These are phyloP conservation scores for Cetraspora pellucida DNA, from an alignment of 192 early-diverging fungal species.

Conservation along the genomic window DNA sequence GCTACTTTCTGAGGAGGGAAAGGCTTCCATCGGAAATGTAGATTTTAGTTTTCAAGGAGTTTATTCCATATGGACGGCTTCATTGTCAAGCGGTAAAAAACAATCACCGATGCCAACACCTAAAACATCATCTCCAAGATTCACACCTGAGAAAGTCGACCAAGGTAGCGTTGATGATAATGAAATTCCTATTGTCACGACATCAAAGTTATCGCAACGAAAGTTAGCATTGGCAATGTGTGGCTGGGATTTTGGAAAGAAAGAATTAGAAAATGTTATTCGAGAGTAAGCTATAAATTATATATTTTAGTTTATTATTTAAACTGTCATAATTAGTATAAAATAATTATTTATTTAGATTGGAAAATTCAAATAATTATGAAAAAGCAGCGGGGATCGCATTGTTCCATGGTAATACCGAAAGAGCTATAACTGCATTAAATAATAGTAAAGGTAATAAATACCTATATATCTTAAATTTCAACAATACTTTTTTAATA, in stretches of 20 bases:
- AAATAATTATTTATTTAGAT: constrained; percentile 41
- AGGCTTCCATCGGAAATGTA: constrained; percentile 45
- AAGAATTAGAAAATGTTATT: constrained; percentile 51
- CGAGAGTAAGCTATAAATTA: constrained; percentile 37
- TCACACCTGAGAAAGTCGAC: constrained; percentile 33
- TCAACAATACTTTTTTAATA: background rate
- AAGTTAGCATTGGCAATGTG: constrained; percentile 53
- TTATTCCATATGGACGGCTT: constrained; percentile 45
- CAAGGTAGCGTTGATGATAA: constrained; percentile 39
- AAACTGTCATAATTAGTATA: background rate
- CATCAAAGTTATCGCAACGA: constrained; percentile 52
- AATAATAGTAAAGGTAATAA: constrained; percentile 46
- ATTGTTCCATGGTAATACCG: constrained; percentile 79
- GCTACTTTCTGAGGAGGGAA: constrained; percentile 36
- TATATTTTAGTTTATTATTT: background rate
- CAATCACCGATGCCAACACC: constrained; percentile 47
- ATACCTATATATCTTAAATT: background rate
- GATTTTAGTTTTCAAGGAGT: constrained; percentile 61
- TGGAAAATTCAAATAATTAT: constrained; percentile 70
- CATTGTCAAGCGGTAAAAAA: constrained; percentile 34
- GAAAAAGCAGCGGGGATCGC: constrained; percentile 89
- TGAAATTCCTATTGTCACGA: constrained; percentile 49
- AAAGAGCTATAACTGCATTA: constrained; percentile 74
- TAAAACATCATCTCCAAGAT: constrained; percentile 36
- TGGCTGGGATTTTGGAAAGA: constrained; percentile 52